phyloP scores from a whole-genome alignment of 768 basidiomycete genomes.

The Pulveroboletus ravenelii region DNA sequence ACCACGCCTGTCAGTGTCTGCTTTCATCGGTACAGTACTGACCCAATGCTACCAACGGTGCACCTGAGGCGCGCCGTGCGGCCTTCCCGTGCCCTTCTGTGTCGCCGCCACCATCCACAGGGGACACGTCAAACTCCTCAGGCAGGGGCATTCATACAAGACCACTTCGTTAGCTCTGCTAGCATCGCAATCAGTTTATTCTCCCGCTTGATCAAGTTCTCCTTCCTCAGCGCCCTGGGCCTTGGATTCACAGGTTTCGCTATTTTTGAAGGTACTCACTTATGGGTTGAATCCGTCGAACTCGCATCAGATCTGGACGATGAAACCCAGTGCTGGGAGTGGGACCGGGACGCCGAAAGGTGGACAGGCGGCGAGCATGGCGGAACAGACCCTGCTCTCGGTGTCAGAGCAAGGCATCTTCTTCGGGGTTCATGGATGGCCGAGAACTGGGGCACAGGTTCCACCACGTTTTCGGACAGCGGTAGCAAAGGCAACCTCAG shows the following conservation, averaged over 20 bases:
- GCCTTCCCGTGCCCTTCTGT: not conserved
- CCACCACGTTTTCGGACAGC: constrained; percentile 33
- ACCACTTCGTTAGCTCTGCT: constrained; percentile 33
- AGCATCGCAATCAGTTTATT: constrained; percentile 41
- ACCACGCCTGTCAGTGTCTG: not conserved
- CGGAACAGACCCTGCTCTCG: constrained; percentile 71
- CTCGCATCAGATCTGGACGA: constrained; percentile 44
- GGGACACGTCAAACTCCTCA: constrained; percentile 2
- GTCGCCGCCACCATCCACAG: constrained; percentile 19
- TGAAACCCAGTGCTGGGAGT: constrained; percentile 58
- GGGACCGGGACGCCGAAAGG: constrained; percentile 56
- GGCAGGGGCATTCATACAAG: constrained; percentile 20
- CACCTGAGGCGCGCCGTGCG: constrained; percentile 5
- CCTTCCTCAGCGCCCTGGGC: constrained; percentile 41
- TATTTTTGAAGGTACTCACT: constrained; percentile 53
- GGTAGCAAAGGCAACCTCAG: constrained; percentile 36
- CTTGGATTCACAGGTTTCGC: constrained; percentile 43
- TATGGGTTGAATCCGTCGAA: constrained; percentile 59
- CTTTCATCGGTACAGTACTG: not conserved
- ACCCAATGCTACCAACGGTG: constrained; percentile 13
- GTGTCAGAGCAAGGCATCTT: constrained; percentile 54
- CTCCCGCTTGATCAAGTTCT: constrained; percentile 45
- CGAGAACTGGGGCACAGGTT: constrained; percentile 56
- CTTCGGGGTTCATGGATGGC: constrained; percentile 72
- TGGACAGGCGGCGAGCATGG: constrained; percentile 58